Evolutionary conservation across 108 stramenopile species (phyloP).

Genomic region (Skeletonema costatum): DNA sequence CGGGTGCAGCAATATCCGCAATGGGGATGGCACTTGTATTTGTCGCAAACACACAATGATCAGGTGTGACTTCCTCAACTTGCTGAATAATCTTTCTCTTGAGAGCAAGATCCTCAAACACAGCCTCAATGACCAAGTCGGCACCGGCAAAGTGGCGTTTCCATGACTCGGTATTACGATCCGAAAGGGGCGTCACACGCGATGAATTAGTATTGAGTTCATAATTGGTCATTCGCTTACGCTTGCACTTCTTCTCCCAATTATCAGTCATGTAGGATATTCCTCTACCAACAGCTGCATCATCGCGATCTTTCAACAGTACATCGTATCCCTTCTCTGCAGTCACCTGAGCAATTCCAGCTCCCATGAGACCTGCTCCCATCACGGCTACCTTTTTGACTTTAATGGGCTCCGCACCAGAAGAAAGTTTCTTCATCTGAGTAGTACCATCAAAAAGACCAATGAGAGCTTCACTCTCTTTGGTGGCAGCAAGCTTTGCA

Average conservation of each 20-base stretch:
- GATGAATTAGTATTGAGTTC: slow-evolving; percentile 87
- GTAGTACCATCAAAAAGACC: slow-evolving; percentile 97
- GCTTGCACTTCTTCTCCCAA: slow-evolving; percentile 93
- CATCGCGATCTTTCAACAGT: slow-evolving; percentile 95
- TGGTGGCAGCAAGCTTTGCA: slow-evolving; percentile 95
- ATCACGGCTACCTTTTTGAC: slow-evolving; percentile 95
- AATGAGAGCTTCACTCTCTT: slow-evolving; percentile 93
- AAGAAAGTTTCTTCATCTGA: slow-evolving; percentile 93
- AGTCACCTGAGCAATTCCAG: slow-evolving; percentile 98
- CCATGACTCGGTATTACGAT: slow-evolving; percentile 74
- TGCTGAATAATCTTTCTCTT: slow-evolving; percentile 95
- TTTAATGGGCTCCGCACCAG: slow-evolving; percentile 53
- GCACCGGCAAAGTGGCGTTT: slow-evolving; percentile 86
- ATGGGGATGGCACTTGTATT: slow-evolving; percentile 99
- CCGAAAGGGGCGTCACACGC: slow-evolving; percentile 90
- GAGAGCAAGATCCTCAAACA: slow-evolving; percentile 96
- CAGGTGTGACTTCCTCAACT: slow-evolving; percentile 89
- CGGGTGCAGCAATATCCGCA: slow-evolving; percentile 80
- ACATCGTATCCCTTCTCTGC: slow-evolving; percentile 95
- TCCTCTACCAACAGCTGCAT: slow-evolving; percentile 81
- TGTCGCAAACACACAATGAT: slow-evolving; percentile 97
- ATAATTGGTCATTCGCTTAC: slow-evolving; percentile 92
- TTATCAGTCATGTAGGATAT: slow-evolving; percentile 90
- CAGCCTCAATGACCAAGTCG: slow-evolving; percentile 99
- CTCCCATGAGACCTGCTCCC: slow-evolving; percentile 99